Conservation (phyloP, 2,329 filamentous ascomycete species). For the Cladosporium sp. region DNA sequence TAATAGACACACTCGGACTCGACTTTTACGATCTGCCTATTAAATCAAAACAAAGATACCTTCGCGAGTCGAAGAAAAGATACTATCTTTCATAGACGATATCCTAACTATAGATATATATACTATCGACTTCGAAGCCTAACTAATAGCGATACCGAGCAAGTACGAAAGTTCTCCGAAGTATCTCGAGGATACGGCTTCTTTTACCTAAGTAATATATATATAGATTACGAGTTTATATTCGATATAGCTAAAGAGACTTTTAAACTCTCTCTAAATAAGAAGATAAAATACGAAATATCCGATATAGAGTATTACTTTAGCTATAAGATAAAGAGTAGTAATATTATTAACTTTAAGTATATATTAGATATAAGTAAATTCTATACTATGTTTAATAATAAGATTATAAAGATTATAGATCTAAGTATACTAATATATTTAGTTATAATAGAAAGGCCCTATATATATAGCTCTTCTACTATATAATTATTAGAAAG, state of each 20-base stretch:
- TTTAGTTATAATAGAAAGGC: no score
- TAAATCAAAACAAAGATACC: not conserved
- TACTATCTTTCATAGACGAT: not conserved
- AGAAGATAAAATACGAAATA: conserved; percentile 3
- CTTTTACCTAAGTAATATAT: not conserved
- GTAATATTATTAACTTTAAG: not conserved
- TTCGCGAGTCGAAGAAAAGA: not conserved
- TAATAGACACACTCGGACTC: not conserved
- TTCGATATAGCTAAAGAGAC: not conserved
- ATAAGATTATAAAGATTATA: not conserved
- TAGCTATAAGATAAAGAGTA: not conserved
- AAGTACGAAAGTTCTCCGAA: not conserved
- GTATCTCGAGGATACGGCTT: not conserved
- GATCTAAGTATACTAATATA: no score
- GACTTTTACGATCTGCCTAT: not conserved
- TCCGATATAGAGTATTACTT: not conserved
- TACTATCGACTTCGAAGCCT: not conserved
- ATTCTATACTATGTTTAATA: not conserved
- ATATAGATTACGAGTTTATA: conserved; percentile 1
- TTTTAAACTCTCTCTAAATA: not conserved
- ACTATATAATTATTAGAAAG: no score
- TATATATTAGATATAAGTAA: not conserved
- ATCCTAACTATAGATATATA: not conserved
- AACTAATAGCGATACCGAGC: not conserved
- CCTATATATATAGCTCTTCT: no score